Evolutionary conservation across 1,139 yeast species (phyloP).

Genomic region (Yamadazyma sp.): DNA sequence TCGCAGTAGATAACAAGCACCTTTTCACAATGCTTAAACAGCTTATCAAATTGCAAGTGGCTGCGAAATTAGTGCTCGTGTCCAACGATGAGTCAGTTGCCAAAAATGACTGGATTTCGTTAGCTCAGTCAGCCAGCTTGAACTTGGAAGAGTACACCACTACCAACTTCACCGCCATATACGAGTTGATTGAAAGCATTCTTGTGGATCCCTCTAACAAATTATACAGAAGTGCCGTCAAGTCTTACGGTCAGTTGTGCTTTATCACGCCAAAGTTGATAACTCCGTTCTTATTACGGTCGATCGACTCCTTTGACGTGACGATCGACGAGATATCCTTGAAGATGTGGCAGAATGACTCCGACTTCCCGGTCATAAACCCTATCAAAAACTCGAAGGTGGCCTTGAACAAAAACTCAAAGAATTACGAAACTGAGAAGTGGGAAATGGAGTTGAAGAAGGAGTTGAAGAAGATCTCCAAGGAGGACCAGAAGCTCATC

Average conservation of each 20-base stretch:
- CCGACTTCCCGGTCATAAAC: constrained; percentile 52
- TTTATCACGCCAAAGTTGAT: constrained; percentile 67
- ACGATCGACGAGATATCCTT: constrained; percentile 31
- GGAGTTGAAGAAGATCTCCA: constrained; percentile 71
- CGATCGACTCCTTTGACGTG: constrained; percentile 37
- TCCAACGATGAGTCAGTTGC: constrained; percentile 50
- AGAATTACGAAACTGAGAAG: constrained; percentile 79
- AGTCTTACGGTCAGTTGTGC: constrained; percentile 62
- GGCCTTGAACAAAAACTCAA: constrained; percentile 57
- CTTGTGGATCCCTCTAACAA: constrained; percentile 10
- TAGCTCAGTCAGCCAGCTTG: constrained; percentile 54
- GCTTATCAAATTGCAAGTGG: constrained; percentile 29
- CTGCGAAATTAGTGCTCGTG: constrained; percentile 48
- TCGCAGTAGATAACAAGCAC: constrained; percentile 20
- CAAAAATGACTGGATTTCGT: constrained; percentile 76
- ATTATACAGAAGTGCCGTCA: constrained; percentile 47
- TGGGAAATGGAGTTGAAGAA: constrained; percentile 88
- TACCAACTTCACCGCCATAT: constrained; percentile 35
- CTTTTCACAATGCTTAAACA: constrained; percentile 45
- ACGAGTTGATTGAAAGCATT: constrained; percentile 18
- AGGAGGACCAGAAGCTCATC: constrained; percentile 69
- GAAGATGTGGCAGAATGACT: constrained; percentile 72
- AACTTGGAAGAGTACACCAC: constrained; percentile 67
- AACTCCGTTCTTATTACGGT: constrained; percentile 50
- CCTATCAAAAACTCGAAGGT: constrained; percentile 46